Evolutionary conservation across 2,329 filamentous ascomycete genomes (phyloP).

Genomic region (Aspergillus transmontanensis): DNA sequence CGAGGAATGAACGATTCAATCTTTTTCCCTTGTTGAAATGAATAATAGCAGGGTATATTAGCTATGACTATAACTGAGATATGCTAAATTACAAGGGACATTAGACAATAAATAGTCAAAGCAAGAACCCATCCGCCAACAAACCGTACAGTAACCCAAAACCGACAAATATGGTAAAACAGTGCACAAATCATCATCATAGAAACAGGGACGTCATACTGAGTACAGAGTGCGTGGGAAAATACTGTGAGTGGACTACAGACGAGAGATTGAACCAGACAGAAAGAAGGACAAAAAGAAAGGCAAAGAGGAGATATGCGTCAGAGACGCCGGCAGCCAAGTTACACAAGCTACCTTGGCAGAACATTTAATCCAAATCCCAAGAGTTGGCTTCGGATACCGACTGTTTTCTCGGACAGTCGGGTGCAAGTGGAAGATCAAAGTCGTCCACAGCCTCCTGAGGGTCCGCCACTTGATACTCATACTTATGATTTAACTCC

Average conservation of each 20-base stretch:
- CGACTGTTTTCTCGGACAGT: conserved; percentile 20
- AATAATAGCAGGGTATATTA: conserved; percentile 9
- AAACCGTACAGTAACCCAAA: conserved; percentile 11
- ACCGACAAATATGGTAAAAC: not conserved
- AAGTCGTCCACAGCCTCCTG: conserved; percentile 42
- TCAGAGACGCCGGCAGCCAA: not conserved
- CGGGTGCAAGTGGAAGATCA: conserved; percentile 39
- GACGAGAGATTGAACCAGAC: not conserved
- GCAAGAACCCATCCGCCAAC: conserved; percentile 9
- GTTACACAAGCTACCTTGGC: not conserved
- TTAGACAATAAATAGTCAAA: conserved; percentile 18
- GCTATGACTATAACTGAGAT: conserved; percentile 5
- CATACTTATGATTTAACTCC: conserved; percentile 20
- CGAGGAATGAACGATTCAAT: conserved; percentile 1
- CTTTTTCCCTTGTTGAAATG: not conserved
- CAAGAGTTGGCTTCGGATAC: conserved; percentile 29
- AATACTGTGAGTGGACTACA: not conserved
- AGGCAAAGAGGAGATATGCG: not conserved
- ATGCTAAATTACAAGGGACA: conserved; percentile 22
- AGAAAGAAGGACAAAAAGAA: not conserved
- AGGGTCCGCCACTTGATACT: conserved; percentile 17
- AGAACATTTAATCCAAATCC: conserved; percentile 32
- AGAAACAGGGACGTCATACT: conserved; percentile 3
- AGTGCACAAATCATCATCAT: conserved; percentile 11
- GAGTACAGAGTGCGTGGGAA: not conserved